Conservation (phyloP, 2,329 filamentous ascomycete species). For the Trichoderma gracile region DNA sequence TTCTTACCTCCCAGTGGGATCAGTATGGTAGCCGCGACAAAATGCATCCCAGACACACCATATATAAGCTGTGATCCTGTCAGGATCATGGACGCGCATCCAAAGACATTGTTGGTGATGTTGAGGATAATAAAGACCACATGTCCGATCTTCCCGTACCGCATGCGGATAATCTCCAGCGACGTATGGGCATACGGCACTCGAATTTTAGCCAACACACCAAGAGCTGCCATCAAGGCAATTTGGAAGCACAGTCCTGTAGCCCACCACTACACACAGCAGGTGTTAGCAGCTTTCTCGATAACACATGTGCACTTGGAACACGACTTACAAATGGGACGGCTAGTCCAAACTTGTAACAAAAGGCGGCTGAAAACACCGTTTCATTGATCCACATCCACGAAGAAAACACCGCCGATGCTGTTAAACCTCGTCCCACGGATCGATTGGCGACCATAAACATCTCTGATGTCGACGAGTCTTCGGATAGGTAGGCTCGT, state of each 20-base stretch:
- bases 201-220: constrained; percentile 19
- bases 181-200: constrained; percentile 22
- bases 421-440: constrained; percentile 16
- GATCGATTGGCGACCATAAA: constrained; percentile 24
- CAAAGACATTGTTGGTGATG: constrained; percentile 23
- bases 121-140: constrained; percentile 19
- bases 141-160: constrained; percentile 20
- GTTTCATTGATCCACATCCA: constrained; percentile 25
- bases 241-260: constrained; percentile 21
- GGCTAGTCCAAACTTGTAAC: constrained; percentile 21
- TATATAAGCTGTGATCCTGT: constrained; percentile 21
- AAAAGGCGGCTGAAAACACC: constrained; percentile 19
- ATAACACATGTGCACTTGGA: neutral
- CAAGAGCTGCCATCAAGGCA: constrained; percentile 22
- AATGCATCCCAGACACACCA: constrained; percentile 22
- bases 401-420: constrained; percentile 20
- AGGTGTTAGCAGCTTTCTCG: neutral
- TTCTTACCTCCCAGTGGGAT: constrained; percentile 21
- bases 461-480: constrained; percentile 23
- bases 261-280: constrained; percentile 17
- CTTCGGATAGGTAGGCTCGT: constrained; percentile 15
- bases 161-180: constrained; percentile 23
- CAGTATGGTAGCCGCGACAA: constrained; percentile 23
- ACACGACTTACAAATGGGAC: constrained; percentile 18
- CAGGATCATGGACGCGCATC: constrained; percentile 20